A percentile compares a stretch with the other conserved stretches of the same genome.
Conservation (phyloP, 2,329 filamentous ascomycete species). For the Monilinia fructigena region DNA sequence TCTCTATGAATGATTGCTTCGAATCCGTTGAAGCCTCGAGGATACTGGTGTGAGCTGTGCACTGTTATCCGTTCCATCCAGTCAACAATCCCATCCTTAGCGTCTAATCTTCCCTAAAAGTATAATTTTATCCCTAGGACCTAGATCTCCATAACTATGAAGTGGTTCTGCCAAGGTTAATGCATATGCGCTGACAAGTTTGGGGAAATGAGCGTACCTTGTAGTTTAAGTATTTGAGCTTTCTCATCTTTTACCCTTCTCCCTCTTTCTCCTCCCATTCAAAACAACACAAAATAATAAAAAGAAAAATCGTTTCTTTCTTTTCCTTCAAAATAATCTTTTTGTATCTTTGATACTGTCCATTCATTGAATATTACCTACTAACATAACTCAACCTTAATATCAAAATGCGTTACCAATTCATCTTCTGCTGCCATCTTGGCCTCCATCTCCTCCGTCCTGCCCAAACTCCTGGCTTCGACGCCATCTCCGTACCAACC, state of each 20-base stretch:
- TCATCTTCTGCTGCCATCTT: slow-evolving; percentile 34
- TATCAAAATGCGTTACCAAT: slow-evolving; percentile 37
- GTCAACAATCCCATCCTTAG: too few relatives aligned
- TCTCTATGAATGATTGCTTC: too few relatives aligned
- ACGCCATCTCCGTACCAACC: slow-evolving; percentile 51
- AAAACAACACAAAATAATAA: slow-evolving; percentile 6
- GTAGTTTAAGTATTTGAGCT: slow-evolving; percentile 8
- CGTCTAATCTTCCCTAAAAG: neutral
- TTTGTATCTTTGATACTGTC: slow-evolving; percentile 37
- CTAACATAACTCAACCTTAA: neutral
- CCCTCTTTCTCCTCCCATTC: neutral
- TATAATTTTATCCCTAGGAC: slow-evolving; percentile 14
- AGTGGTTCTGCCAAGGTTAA: slow-evolving; percentile 15
- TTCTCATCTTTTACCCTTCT: neutral
- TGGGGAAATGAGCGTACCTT: slow-evolving; percentile 6
- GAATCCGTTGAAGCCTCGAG: too few relatives aligned
- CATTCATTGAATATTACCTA: slow-evolving; percentile 33
- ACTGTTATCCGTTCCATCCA: neutral
- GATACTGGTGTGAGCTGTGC: too few relatives aligned
- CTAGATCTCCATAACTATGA: slow-evolving; percentile 6
- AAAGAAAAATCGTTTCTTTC: neutral
- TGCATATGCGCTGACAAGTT: slow-evolving; percentile 2
- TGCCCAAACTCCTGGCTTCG: slow-evolving; percentile 57
- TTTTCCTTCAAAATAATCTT: neutral
- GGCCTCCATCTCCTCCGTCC: slow-evolving; percentile 34